phyloP scores from a whole-genome alignment of 208 protist genomes.

The Acanthamoeba rhysodes region DNA sequence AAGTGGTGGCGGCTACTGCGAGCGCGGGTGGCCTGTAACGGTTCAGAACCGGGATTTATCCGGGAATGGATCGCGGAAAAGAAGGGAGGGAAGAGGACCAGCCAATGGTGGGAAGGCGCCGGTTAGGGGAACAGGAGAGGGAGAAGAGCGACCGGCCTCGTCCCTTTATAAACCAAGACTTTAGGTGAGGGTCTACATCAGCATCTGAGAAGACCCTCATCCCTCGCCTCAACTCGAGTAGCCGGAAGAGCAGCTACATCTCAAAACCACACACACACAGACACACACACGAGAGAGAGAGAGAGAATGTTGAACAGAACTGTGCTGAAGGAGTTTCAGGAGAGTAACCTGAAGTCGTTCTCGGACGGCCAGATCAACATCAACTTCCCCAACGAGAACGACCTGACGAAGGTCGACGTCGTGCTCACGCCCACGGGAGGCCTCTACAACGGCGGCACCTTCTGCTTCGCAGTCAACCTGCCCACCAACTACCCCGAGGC shows the following conservation, averaged over 20 bases:
- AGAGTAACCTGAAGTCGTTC: conserved; percentile 33
- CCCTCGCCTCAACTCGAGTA: no score
- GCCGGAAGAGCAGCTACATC: no score
- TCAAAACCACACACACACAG: not conserved
- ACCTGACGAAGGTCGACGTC: conserved; percentile 24
- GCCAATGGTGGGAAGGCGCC: not conserved
- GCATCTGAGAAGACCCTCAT: no score
- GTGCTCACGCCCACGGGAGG: not conserved
- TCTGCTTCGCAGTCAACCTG: conserved; percentile 7
- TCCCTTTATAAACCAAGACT: not conserved
- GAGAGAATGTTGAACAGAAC: not conserved
- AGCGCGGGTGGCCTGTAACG: not conserved
- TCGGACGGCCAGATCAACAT: conserved; percentile 19
- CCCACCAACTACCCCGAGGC: conserved; percentile 26
- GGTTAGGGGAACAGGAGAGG: not conserved
- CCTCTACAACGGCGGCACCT: conserved; percentile 1
- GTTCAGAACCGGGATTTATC: not conserved
- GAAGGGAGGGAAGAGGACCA: not conserved
- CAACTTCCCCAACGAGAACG: conserved; percentile 38
- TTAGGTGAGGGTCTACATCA: not conserved
- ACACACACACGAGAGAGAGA: not conserved
- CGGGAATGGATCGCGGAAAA: not conserved
- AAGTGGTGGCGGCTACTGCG: no score
- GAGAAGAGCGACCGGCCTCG: no score
- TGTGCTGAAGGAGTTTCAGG: conserved; percentile 27